phyloP scores from a whole-genome alignment of 1,139 yeast species.

The Scheffersomyces titani region DNA sequence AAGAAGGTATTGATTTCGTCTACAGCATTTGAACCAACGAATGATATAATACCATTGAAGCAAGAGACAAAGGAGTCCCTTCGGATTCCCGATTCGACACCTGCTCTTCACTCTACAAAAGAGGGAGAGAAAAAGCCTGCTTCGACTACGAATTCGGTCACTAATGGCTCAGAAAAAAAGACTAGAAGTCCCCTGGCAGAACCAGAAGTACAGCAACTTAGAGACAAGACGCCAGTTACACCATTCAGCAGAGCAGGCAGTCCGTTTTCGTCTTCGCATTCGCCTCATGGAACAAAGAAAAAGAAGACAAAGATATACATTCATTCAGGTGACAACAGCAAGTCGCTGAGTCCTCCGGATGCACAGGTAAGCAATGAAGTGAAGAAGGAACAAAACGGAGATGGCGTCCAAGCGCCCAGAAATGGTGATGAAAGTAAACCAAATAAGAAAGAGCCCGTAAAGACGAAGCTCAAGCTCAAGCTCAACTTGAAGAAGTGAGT shows the following conservation, averaged over 20 bases:
- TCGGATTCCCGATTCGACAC: background rate
- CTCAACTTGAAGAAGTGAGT: conserved; percentile 15
- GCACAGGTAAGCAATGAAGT: conserved; percentile 3
- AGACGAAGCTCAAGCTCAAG: conserved; percentile 25
- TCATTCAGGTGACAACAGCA: conserved; percentile 17
- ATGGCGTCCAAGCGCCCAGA: conserved; percentile 1
- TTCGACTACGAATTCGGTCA: too few relatives aligned
- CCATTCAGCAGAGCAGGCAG: conserved; percentile 22
- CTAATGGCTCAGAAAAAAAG: background rate
- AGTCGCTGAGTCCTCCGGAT: conserved; percentile 5
- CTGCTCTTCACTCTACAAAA: background rate
- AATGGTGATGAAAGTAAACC: conserved; percentile 1
- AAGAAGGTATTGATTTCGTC: conserved; percentile 21
- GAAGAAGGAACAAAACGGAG: conserved; percentile 3
- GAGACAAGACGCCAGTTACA: conserved; percentile 5
- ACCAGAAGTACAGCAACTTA: conserved; percentile 11
- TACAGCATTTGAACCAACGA: conserved; percentile 14
- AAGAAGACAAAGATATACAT: conserved; percentile 26
- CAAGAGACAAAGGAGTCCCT: background rate
- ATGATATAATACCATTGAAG: conserved; percentile 1
- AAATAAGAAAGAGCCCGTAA: conserved; percentile 5
- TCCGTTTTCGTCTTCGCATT: conserved; percentile 20
- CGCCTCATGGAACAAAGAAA: conserved; percentile 14
- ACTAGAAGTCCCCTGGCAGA: conserved; percentile 17
- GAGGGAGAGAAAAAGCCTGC: background rate